These are phyloP conservation scores for Sarcodon sp. DNA, from an alignment of 768 basidiomycete genomes.

Conservation along the genomic window DNA sequence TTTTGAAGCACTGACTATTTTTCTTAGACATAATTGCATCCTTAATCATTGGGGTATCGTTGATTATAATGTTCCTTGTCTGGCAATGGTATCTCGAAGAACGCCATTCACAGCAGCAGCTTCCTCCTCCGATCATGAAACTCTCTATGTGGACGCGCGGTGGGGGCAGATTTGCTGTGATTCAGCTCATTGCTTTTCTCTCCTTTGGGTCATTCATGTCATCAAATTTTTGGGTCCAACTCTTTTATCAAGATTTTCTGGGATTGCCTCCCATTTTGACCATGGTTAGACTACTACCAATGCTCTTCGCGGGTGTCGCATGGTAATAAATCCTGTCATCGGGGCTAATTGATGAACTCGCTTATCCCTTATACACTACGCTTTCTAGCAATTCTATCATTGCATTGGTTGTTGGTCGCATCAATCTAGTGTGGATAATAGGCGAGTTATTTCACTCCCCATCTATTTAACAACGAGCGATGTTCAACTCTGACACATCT, in stretches of 20 bases:
- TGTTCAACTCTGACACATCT: not conserved
- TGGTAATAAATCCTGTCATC: slow-evolving; percentile 15
- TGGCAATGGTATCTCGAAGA: slow-evolving; percentile 58
- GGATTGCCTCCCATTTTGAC: slow-evolving; percentile 40
- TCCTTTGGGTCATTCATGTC: slow-evolving; percentile 45
- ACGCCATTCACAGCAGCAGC: slow-evolving; percentile 2
- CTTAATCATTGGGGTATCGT: slow-evolving; percentile 44
- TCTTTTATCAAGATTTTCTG: slow-evolving; percentile 63
- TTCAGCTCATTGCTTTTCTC: slow-evolving; percentile 50
- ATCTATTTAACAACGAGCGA: not conserved
- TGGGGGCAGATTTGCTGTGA: slow-evolving; percentile 45
- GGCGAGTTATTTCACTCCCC: slow-evolving; percentile 20
- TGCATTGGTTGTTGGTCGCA: slow-evolving; percentile 39
- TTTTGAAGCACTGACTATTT: slow-evolving; percentile 2
- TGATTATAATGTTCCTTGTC: slow-evolving; percentile 42
- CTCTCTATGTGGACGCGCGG: slow-evolving; percentile 49
- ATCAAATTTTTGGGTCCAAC: slow-evolving; percentile 46
- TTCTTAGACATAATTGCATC: slow-evolving; percentile 55
- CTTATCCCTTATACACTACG: too few species aligned
- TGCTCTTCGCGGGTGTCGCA: slow-evolving; percentile 52
- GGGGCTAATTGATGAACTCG: too few species aligned
- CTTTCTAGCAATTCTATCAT: slow-evolving; percentile 37
- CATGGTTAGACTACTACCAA: slow-evolving; percentile 58
- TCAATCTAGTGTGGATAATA: slow-evolving; percentile 44
- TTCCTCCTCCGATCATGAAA: slow-evolving; percentile 54